Conservation (phyloP, 2,329 filamentous ascomycete species). For the Colletotrichum gigasporum region DNA sequence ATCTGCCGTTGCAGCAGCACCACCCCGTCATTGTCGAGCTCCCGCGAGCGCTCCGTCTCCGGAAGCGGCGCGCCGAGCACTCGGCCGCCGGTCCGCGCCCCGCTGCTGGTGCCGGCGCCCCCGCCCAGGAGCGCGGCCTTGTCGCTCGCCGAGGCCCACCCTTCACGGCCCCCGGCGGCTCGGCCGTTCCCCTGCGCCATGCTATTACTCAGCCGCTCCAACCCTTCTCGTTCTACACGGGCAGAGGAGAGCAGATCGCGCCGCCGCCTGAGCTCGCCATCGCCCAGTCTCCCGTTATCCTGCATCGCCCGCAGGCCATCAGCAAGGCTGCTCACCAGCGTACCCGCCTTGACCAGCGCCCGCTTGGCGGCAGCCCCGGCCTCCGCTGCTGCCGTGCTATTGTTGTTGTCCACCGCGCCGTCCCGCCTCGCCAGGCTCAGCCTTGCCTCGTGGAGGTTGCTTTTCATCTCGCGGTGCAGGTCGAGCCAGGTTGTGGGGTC, state of each 20-base stretch:
- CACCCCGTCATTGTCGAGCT: constrained; percentile 80
- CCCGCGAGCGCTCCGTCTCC: constrained; percentile 80
- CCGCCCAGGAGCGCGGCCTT: constrained; percentile 60
- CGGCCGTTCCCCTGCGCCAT: constrained; percentile 43
- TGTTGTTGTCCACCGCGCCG: constrained; percentile 50
- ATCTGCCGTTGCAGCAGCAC: constrained; percentile 78
- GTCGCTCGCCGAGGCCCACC: constrained; percentile 58
- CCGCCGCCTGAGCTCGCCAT: constrained; percentile 78
- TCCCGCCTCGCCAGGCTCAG: constrained; percentile 75
- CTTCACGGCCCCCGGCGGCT: constrained; percentile 53
- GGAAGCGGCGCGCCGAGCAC: constrained; percentile 77
- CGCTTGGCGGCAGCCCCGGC: constrained; percentile 80
- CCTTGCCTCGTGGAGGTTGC: constrained; percentile 72
- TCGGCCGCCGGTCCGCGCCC: constrained; percentile 59
- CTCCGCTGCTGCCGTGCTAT: constrained; percentile 60
- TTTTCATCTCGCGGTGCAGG: constrained; percentile 78
- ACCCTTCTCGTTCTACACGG: constrained; percentile 77
- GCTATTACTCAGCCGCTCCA: constrained; percentile 76
- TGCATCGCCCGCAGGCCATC: constrained; percentile 70
- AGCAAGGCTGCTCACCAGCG: constrained; percentile 70
- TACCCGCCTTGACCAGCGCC: constrained; percentile 74
- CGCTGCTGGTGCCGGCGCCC: constrained; percentile 38
- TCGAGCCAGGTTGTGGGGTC: constrained; percentile 81
- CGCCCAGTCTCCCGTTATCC: constrained; percentile 67
- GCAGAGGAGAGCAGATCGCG: constrained; percentile 76